Conservation (phyloP, 2,329 filamentous ascomycete genomes). For the Cryoendolithus antarcticus region DNA sequence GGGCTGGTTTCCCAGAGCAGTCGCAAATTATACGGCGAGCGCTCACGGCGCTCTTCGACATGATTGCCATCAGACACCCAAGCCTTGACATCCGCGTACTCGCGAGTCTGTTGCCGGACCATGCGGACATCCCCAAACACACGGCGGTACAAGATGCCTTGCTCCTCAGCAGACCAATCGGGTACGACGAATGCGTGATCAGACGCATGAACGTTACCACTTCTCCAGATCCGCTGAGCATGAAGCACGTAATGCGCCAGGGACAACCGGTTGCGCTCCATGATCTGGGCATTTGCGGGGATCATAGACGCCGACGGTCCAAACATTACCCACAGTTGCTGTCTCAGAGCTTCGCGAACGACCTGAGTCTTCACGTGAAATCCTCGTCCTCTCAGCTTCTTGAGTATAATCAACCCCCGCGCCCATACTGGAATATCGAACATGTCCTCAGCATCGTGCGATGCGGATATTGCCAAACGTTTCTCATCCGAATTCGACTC, state of each 20-base stretch:
- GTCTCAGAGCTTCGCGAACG: conserved; percentile 14
- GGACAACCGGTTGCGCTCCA: conserved; percentile 11
- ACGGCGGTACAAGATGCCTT: too few species aligned
- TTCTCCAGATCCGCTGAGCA: conserved; percentile 18
- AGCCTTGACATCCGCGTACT: conserved; percentile 13
- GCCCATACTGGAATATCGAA: conserved; percentile 12
- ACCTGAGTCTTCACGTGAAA: conserved; percentile 10
- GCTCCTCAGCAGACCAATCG: too few species aligned
- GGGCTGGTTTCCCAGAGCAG: too few species aligned
- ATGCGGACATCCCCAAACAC: too few species aligned
- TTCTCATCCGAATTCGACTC: not conserved
- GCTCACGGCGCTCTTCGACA: too few species aligned
- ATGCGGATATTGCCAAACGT: not conserved
- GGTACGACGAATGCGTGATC: too few species aligned
- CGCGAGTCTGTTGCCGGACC: conserved; percentile 1
- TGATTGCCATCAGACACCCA: conserved; percentile 6
- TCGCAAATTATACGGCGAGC: too few species aligned
- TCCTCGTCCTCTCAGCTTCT: conserved; percentile 13
- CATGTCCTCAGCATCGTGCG: too few species aligned
- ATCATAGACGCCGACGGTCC: conserved; percentile 18
- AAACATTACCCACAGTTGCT: conserved; percentile 24
- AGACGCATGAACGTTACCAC: too few species aligned
- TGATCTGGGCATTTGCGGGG: conserved; percentile 10
- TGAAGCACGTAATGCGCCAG: conserved; percentile 18
- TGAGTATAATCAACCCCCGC: conserved; percentile 19